Evolutionary conservation across 768 basidiomycete species (phyloP), one percentile per base, ranked within the genome.

Genomic region (Tulasnella calospora): DNA sequence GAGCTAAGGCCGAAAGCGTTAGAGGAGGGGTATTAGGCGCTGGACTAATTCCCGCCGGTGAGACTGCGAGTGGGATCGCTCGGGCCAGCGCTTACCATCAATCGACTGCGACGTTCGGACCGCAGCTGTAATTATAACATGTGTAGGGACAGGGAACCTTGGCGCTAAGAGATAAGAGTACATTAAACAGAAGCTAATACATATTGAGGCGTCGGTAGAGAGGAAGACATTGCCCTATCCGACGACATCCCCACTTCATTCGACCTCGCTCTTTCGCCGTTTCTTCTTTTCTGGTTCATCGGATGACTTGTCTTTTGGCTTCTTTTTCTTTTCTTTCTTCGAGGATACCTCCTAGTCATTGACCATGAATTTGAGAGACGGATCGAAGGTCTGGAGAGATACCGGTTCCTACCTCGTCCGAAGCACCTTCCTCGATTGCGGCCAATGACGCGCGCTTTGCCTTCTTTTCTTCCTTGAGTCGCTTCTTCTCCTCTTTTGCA

Each of bases 401-500:
- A 35, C 33, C 6, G 9, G 8, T 7, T 40, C 75, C 6, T 38
- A 76, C 75, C 61, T 76, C 75, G 41, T 76, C 75, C 6, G 75
- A 76, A 75, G 82, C 86, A 27, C 81, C 87, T 27, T 85, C 87
- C 80, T 88, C 88, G 44, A 70, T 21, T 27, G 70, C 77, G 2
- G 77, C 67, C 46, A 71, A 36, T 71, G 77, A 78, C 35, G 82
- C 78, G 19, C 75, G 74, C 35, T 83, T 82, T 79, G 82, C 85
- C 83, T 89, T 90, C n/a, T 85, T 88, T 81, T 89, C 86, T 81
- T 89, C 88, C 85, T 93, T 93, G 83, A 88, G 88, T 67, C 90
- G 91, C 85, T 92, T 93, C 84, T 93, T 94, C 83, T 92, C 84
- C 23, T 92, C 79, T 87, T 93, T 93, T 85, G 94, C 93, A 85